Evolutionary conservation across 441 rosid genomes (phyloP), one percentile per base, ranked within the genome.

Genomic region (Pelargonium cotyledonis): DNA sequence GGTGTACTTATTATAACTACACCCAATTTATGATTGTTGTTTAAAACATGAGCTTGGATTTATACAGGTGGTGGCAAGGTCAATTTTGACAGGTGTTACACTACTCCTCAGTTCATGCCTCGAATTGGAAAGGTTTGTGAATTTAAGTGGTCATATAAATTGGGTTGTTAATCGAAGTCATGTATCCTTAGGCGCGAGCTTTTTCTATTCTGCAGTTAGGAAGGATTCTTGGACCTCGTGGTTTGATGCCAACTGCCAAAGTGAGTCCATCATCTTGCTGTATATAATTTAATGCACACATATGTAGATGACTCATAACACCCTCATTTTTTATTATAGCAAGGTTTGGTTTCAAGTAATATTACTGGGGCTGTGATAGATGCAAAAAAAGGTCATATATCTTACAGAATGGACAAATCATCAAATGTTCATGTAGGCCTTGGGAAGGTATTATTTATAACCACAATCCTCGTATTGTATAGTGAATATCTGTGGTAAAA

Each of bases 371-470:
- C 96, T 65, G 90, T 95, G 61, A 86, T 80, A 78, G 95, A 89
- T 43, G 99, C 93, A 26, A 89, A 89, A 73, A 82, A 81, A 75
- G 88, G 90, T 76, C 91, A 86, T 60, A 78, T 90, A 66, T 87
- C 88, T 71, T 95, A 85, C 78, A 90, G 81, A 80, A 95, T 92
- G 97, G 98, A 95, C 79, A 95, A 90, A 74, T 77, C 96, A 72
- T 85, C 98, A 2, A 92, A 88, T 67, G 93, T 92, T 67, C 98
- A 95, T 74, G 89, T 86, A 1, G 97, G 96, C 58, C 89, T 95
- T 63, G 98, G 99, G 75, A 92, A 95, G 98, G 98, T 90, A 69
- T 63, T 14, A 62, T 49, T 68, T 31, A 19, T 53, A 21, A 21
- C 71, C 79, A 69, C 62, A 55, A 68, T 43, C 26, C 60, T 15